A percentile compares a stretch with the other conserved stretches of the same genome.
Conservation (phyloP, 2,329 filamentous ascomycete genomes). For the Bipolaris oryzae region DNA sequence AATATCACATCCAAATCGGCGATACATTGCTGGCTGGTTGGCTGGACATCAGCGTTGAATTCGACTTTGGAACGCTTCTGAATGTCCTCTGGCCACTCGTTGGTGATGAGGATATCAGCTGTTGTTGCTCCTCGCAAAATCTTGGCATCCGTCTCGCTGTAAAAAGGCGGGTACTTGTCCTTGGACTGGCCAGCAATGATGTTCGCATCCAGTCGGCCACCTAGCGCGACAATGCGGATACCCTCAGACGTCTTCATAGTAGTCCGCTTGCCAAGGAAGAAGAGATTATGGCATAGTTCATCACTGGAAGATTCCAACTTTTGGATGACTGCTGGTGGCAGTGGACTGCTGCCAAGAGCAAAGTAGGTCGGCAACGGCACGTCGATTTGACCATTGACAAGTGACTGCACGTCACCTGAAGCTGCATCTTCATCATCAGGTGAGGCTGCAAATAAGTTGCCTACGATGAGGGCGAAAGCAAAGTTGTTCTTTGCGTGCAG, state of each 20-base stretch:
- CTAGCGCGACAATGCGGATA: slow-evolving; percentile 83
- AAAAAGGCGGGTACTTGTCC: slow-evolving; percentile 77
- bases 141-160: slow-evolving; percentile 77
- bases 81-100: slow-evolving; percentile 80
- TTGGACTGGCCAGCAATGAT: slow-evolving; percentile 68
- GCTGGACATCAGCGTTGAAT: slow-evolving; percentile 60
- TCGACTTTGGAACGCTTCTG: slow-evolving; percentile 69
- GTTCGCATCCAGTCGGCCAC: slow-evolving; percentile 71
- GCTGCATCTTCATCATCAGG: slow-evolving; percentile 57
- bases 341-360: slow-evolving; percentile 73
- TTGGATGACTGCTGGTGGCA: slow-evolving; percentile 73
- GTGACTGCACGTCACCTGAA: slow-evolving; percentile 62
- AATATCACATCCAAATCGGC: slow-evolving; percentile 78
- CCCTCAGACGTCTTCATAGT: slow-evolving; percentile 89
- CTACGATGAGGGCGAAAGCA: slow-evolving; percentile 80
- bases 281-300: slow-evolving; percentile 86
- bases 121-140: slow-evolving; percentile 75
- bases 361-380: slow-evolving; percentile 91
- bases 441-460: slow-evolving; percentile 75
- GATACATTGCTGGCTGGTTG: slow-evolving; percentile 68
- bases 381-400: slow-evolving; percentile 74
- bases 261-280: slow-evolving; percentile 83
- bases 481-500: slow-evolving; percentile 90
- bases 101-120: slow-evolving; percentile 86
- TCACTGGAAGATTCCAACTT: slow-evolving; percentile 72